Evolutionary conservation across 371 early-diverging fungal genomes (phyloP).

Genomic region (Mucor lusitanicus): DNA sequence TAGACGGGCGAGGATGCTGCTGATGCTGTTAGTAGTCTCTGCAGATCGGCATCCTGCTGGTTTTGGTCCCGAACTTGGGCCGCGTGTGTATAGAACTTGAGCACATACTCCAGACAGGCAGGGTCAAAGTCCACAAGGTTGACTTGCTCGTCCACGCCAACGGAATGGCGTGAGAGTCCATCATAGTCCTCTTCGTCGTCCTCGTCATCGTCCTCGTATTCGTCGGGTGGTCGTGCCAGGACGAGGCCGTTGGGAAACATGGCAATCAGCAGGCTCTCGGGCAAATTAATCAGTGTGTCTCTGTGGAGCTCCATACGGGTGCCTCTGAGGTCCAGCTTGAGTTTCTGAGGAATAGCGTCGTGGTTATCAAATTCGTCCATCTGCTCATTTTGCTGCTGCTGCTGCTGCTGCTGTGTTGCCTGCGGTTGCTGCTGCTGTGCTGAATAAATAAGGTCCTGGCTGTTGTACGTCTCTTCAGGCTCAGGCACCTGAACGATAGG

Average conservation of each 20-base stretch:
- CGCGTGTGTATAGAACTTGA: slow-evolving; percentile 53
- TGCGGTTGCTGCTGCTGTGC: slow-evolving; percentile 6
- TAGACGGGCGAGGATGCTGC: slow-evolving; percentile 40
- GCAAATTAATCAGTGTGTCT: slow-evolving; percentile 72
- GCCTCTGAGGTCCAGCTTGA: slow-evolving; percentile 74
- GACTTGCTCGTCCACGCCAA: slow-evolving; percentile 53
- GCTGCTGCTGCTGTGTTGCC: neutral
- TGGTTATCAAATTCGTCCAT: slow-evolving; percentile 40
- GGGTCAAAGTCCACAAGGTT: slow-evolving; percentile 70
- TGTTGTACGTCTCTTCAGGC: slow-evolving; percentile 18
- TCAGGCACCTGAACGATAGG: slow-evolving; percentile 48
- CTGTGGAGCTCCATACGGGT: slow-evolving; percentile 72
- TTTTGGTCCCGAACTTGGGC: slow-evolving; percentile 24
- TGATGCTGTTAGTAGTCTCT: slow-evolving; percentile 20
- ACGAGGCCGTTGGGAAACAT: slow-evolving; percentile 85
- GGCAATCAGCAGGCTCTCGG: slow-evolving; percentile 76
- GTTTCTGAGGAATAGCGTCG: slow-evolving; percentile 57
- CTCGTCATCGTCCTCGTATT: slow-evolving; percentile 43
- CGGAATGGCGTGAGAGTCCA: slow-evolving; percentile 52
- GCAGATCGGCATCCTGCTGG: slow-evolving; percentile 26
- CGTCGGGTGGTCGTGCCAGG: slow-evolving; percentile 50
- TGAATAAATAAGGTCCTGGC: slow-evolving; percentile 29
- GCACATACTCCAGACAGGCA: slow-evolving; percentile 62
- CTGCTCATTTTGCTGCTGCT: slow-evolving; percentile 18
- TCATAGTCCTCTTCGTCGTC: slow-evolving; percentile 49